Evolutionary conservation across 2,329 filamentous ascomycete genomes (phyloP).

Genomic region (Atkinsonella hypoxylon): DNA sequence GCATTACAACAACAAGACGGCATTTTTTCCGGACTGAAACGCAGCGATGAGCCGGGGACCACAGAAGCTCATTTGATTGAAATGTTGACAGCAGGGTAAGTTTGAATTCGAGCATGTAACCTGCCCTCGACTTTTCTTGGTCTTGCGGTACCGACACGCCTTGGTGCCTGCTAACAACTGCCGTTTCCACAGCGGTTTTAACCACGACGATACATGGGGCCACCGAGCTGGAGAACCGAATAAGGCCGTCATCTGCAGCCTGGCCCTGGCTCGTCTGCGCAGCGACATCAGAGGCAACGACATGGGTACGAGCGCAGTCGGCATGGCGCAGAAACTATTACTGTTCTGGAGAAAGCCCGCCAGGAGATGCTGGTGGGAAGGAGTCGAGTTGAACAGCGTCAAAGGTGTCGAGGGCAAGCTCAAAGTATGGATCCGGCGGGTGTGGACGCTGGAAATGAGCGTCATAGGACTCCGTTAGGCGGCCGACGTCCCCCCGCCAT

Average conservation of each 20-base stretch:
- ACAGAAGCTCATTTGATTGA: slow-evolving; percentile 98
- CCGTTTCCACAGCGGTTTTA: slow-evolving; percentile 61
- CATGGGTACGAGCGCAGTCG: slow-evolving; percentile 66
- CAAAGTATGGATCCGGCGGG: slow-evolving; percentile 95
- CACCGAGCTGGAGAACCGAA: slow-evolving; percentile 95
- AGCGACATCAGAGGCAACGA: slow-evolving; percentile 81
- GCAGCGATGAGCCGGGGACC: slow-evolving; percentile 90
- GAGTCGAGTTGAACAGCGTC: slow-evolving; percentile 79
- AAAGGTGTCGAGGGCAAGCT: slow-evolving; percentile 84
- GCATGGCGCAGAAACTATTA: slow-evolving; percentile 96
- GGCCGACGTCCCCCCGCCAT: background rate
- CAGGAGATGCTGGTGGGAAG: slow-evolving; percentile 97
- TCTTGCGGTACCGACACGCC: too few relatives aligned
- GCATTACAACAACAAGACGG: slow-evolving; percentile 82
- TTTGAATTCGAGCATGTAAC: too few relatives aligned
- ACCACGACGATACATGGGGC: slow-evolving; percentile 90
- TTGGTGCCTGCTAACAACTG: too few relatives aligned
- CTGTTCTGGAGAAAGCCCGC: slow-evolving; percentile 98
- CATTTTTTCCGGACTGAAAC: slow-evolving; percentile 90
- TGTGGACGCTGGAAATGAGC: slow-evolving; percentile 98
- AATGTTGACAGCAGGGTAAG: slow-evolving; percentile 96
- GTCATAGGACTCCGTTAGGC: slow-evolving; percentile 67
- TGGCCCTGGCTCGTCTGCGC: slow-evolving; percentile 82
- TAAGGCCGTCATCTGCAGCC: slow-evolving; percentile 95
- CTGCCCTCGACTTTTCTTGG: too few relatives aligned